These are phyloP conservation scores for Pseudopediastrum boryanum DNA, from an alignment of 139 green algal genomes.

Conservation along the genomic window DNA sequence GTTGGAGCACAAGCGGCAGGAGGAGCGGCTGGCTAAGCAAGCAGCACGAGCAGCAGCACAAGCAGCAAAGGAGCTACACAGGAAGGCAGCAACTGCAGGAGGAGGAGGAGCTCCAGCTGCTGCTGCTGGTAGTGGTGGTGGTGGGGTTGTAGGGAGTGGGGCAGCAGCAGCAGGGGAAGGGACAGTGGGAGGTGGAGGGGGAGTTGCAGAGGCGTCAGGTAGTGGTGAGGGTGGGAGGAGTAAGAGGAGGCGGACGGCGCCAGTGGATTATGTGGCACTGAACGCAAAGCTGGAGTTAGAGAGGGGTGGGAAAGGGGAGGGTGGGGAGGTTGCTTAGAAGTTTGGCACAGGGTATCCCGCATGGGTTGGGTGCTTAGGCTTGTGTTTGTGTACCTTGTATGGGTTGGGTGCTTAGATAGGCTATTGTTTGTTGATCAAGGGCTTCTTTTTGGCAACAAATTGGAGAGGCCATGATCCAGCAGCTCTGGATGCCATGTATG, in stretches of 20 bases:
- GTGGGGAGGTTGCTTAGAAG: too few relatives aligned
- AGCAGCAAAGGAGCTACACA: conserved; percentile 16
- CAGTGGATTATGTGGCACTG: conserved; percentile 78
- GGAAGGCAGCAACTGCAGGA: conserved; percentile 3
- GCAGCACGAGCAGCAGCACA: conserved; percentile 25
- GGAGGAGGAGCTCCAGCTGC: conserved; percentile 4
- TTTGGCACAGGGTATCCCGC: too few relatives aligned
- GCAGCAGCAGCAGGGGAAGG: conserved; percentile 21
- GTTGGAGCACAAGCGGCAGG: neutral
- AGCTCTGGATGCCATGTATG: too few relatives aligned
- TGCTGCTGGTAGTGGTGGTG: conserved; percentile 22
- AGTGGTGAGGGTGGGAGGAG: conserved; percentile 24
- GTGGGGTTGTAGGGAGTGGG: conserved; percentile 9
- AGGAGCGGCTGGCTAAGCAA: conserved; percentile 7
- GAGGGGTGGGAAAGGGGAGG: too few relatives aligned
- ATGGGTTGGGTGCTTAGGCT: too few relatives aligned
- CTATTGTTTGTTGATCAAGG: too few relatives aligned
- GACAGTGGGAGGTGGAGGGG: conserved; percentile 8
- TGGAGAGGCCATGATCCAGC: too few relatives aligned
- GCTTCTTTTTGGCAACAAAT: too few relatives aligned
- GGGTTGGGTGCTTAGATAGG: too few relatives aligned
- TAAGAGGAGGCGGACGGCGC: conserved; percentile 55
- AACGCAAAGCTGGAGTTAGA: conserved; percentile 76
- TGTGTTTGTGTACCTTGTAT: too few relatives aligned
- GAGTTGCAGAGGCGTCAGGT: neutral